Evolutionary conservation across 2,329 filamentous ascomycete species (phyloP), one percentile per base, ranked within the genome.

Genomic region (Penicillium sp.): DNA sequence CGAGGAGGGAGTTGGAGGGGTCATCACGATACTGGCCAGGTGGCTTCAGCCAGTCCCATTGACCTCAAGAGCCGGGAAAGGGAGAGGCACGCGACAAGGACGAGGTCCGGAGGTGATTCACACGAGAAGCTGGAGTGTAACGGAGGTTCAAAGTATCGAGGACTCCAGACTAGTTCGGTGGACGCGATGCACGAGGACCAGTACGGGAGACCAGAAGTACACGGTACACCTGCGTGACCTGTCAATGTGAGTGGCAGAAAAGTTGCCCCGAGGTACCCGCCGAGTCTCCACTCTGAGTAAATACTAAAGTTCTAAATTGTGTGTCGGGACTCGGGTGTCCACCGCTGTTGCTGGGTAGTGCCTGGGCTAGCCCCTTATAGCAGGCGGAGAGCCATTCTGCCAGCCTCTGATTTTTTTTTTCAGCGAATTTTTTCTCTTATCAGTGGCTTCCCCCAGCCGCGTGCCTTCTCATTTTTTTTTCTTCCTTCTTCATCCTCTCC

Each of bases 311-410:
- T 4, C 22, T 22, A 22, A 31, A 51, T 59, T 41, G 20, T 22
- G 48, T 50, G 49, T 45, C 20, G 2, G 20, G 20, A 2, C 20
- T 20, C 55, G 22, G 22, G 22, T 22, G 22, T 22, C 22, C 42
- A 41, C 42, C 48, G 34, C 35, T 20, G 37, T 58, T 50, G 41
- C 49, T 60, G 22, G 31, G 17, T 51, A 65, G 63, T 70, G 43
- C 55, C 64, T 67, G 55, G 8, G 35, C 64, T 69, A 64, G 7
- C 55, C 8, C 0, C 3, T 11, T 42, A 6, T 0, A 20, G 66
- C 1, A 75, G 65, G 74, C 74, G 73, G 74, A 71, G 55, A 51
- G 31, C 25, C 14, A 14, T 70, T 70, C 65, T 73, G 69, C 71
- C 71, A 69, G 64, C 70, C 69, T 64, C 64, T 54, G 59, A 60